phyloP scores from a whole-genome alignment of 495 filamentous ascomycete species.

The Amphirosellinia nigrospora region DNA sequence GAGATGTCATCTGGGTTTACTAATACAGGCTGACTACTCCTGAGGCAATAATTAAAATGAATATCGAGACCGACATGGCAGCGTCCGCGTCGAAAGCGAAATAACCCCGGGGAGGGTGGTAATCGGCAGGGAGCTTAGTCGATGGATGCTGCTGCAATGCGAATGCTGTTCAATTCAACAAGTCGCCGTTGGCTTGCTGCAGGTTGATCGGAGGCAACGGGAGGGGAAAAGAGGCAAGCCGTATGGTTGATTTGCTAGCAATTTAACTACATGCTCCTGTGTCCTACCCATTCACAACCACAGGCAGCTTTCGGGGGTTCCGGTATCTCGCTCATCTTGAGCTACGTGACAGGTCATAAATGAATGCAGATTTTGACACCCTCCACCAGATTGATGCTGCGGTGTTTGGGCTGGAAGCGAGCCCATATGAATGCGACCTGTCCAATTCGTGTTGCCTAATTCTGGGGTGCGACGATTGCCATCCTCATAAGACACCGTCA shows the following conservation, averaged over 20 bases:
- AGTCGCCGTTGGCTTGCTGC: constrained; percentile 17
- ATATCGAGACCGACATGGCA: background rate
- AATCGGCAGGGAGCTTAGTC: constrained; percentile 17
- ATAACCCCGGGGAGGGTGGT: background rate
- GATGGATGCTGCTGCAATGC: background rate
- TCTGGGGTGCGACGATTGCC: constrained; percentile 3
- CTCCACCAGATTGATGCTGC: constrained; percentile 5
- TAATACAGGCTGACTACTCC: background rate
- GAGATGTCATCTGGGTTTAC: background rate
- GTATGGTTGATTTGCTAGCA: constrained; percentile 14
- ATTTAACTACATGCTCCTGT: constrained; percentile 6
- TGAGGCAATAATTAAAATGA: constrained; percentile 12
- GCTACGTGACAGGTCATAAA: constrained; percentile 19
- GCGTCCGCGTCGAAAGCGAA: background rate
- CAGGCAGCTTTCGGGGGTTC: constrained; percentile 21
- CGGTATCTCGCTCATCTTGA: constrained; percentile 23
- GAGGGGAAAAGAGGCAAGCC: constrained; percentile 5
- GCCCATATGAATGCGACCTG: constrained; percentile 6
- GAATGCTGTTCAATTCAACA: background rate
- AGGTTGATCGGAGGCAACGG: constrained; percentile 9
- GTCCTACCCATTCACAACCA: constrained; percentile 5
- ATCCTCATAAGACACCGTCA: background rate
- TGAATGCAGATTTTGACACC: background rate
- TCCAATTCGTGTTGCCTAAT: background rate
- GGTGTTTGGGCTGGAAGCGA: background rate